These are phyloP conservation scores for Puccinellia tenuiflora DNA, from an alignment of 176 grass and related monocot species.

Conservation along the genomic window DNA sequence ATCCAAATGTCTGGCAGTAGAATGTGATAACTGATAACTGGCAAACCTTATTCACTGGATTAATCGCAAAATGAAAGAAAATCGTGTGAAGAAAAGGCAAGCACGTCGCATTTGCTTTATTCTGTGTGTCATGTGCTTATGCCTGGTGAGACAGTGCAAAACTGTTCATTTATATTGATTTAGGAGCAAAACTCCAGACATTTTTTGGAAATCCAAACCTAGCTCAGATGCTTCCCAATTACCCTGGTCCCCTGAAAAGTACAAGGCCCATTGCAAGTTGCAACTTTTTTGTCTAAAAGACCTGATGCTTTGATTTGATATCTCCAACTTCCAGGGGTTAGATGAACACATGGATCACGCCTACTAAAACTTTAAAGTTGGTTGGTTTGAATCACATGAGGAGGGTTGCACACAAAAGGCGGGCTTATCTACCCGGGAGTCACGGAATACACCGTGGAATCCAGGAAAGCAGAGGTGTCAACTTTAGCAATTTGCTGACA, in stretches of 20 bases:
- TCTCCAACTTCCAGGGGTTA: conserved; percentile 38
- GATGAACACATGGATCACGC: conserved; percentile 51
- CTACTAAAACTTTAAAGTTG: conserved; percentile 43
- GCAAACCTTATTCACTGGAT: conserved; percentile 7
- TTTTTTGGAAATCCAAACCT: neutral
- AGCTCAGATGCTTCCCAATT: conserved; percentile 5
- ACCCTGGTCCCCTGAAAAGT: conserved; percentile 31
- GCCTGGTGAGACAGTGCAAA: conserved; percentile 1
- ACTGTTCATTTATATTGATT: neutral
- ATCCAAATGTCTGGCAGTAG: neutral
- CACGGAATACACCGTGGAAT: conserved; percentile 48
- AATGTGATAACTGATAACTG: conserved; percentile 4
- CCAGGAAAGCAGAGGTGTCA: conserved; percentile 44
- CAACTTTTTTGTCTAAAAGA: conserved; percentile 19
- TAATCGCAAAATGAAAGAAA: neutral
- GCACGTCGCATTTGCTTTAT: neutral
- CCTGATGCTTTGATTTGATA: conserved; percentile 14
- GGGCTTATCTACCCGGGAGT: conserved; percentile 39
- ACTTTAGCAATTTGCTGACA: conserved; percentile 53
- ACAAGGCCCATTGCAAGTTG: conserved; percentile 15
- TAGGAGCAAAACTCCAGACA: neutral
- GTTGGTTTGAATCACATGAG: conserved; percentile 83
- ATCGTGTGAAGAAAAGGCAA: neutral
- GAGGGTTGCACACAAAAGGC: conserved; percentile 43
- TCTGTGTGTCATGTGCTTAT: conserved; percentile 8